These are phyloP conservation scores for Stagonosporopsis cucurbitacearum DNA, from an alignment of 2,329 filamentous ascomycete species.

Conservation along the genomic window DNA sequence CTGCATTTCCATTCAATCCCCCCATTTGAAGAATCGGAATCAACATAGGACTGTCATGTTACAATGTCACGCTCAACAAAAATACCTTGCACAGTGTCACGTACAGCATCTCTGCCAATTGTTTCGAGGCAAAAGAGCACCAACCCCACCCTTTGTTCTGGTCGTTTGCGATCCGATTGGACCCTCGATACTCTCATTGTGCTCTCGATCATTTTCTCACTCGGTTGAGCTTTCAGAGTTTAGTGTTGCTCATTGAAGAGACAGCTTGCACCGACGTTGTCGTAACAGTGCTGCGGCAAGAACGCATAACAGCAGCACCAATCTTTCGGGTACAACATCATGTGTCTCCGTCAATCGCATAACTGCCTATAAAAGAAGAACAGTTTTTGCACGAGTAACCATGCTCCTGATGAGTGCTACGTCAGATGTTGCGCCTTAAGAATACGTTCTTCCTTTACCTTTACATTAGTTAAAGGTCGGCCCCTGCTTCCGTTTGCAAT, in stretches of 20 bases:
- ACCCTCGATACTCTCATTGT: too few relatives aligned
- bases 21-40: neutral
- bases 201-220: too few relatives aligned
- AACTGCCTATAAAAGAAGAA: neutral
- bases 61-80: constrained; percentile 1
- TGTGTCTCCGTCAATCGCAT: neutral
- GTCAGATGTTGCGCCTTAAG: constrained; percentile 4
- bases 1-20: neutral
- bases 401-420: neutral
- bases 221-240: too few relatives aligned
- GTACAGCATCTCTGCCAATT: neutral
- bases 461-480: neutral
- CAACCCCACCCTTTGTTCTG: too few relatives aligned
- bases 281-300: neutral
- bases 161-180: too few relatives aligned
- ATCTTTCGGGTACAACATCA: neutral
- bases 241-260: too few relatives aligned
- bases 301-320: neutral
- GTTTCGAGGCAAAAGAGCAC: neutral
- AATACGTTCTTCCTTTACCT: neutral
- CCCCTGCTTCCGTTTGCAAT: neutral
- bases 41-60: neutral
- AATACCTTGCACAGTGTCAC: constrained; percentile 1
- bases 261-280: neutral
- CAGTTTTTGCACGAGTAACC: neutral